Base-by-base conservation (phyloP, 495 filamentous ascomycete species). In the Evernia prunastri region DNA sequence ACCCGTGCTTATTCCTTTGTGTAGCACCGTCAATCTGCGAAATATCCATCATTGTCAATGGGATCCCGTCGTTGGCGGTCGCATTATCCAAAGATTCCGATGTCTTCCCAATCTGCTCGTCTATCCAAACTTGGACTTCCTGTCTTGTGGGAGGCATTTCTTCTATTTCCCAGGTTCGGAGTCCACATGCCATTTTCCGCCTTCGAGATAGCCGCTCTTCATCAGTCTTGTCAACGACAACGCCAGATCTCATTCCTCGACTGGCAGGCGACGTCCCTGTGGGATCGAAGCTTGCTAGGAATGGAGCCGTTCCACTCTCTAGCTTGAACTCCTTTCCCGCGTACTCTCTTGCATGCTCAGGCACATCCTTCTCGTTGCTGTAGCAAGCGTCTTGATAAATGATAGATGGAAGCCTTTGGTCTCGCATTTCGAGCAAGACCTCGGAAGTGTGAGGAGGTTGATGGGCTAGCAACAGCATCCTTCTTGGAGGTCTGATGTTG, bases 21-120 rank as follows among this genome's bases (percentile, higher is more conserved):
- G 95, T 97, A 0, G 91, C 86, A 0, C 88, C 91, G 39, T 92
- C 89, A 64, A 98, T 91, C 74, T 97, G 92, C 4, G 90, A 95
- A 13, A 94, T 69, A 49, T 84, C 75, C 39, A 76, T 72, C 1
- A 65, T 60, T 39, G 58, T 47, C 74, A 66, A 42, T 11, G n/a
- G 12, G 47, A 23, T 10, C n/a, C 37, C 43, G 12, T 45, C 18
- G 6, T 54, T 6, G 25, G 29, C 17, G 37, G 37, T 27, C 2
- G 17, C 25, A 8, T 56, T 27, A n/a, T 58, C 29, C 17, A 31
- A 7, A 4, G 47, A 42, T 8, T 4, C 35, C 18, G 37, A 35
- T 43, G 60, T 43, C 56, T 18, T 29, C 57, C 35, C 62, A n/a
- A 58, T 31, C 58, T 70, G 43, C 7, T 76, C 58, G 20, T 79